phyloP scores from a whole-genome alignment of 768 basidiomycete species.

The Mycena belliarum region DNA sequence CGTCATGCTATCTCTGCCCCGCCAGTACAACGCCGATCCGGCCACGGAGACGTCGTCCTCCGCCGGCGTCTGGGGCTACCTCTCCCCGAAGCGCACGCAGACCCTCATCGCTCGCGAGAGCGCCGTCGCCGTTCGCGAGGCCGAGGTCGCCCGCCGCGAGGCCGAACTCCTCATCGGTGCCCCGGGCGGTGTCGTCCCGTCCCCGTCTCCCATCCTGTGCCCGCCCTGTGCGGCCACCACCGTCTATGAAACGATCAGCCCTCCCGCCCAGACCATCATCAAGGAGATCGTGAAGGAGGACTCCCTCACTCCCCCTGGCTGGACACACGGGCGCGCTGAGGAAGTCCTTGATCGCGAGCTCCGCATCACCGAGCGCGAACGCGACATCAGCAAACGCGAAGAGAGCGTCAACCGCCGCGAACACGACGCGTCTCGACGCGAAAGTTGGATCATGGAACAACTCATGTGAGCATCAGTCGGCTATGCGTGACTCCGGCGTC shows the following conservation, averaged over 20 bases:
- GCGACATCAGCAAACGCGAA: constrained; percentile 85
- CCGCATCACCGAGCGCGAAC: constrained; percentile 81
- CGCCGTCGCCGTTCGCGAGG: constrained; percentile 79
- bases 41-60: constrained; percentile 36
- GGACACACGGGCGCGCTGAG: constrained; percentile 75
- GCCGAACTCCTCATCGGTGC: constrained; percentile 83
- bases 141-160: constrained; percentile 87
- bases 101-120: constrained; percentile 78
- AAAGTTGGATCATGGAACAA: constrained; percentile 92
- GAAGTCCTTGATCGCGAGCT: constrained; percentile 84
- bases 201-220: constrained; percentile 45
- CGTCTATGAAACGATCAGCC: constrained; percentile 54
- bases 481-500: neutral
- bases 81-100: constrained; percentile 82
- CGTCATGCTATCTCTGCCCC: constrained; percentile 85
- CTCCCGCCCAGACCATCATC: constrained; percentile 75
- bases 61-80: constrained; percentile 66
- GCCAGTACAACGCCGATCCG: constrained; percentile 38
- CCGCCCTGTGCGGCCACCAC: constrained; percentile 58
- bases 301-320: constrained; percentile 76
- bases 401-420: constrained; percentile 84
- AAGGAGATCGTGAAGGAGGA: constrained; percentile 87
- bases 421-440: constrained; percentile 84
- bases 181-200: constrained; percentile 74
- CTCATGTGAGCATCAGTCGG: constrained; percentile 61